Conservation (phyloP, 2,329 filamentous ascomycete genomes). For the Ascochyta viciae-villosae region DNA sequence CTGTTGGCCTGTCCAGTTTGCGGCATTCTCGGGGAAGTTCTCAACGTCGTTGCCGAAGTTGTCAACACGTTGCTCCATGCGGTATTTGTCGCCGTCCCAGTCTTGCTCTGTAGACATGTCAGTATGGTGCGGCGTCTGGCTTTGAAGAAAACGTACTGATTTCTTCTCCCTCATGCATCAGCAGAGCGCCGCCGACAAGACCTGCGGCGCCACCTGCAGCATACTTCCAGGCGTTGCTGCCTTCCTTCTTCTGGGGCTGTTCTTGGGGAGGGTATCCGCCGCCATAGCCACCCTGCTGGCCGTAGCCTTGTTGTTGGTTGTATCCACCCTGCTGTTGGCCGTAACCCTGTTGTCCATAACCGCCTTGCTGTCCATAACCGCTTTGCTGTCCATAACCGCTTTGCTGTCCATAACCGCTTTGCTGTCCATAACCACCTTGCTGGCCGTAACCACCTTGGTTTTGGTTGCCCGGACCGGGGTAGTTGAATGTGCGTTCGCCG, state of each 20-base stretch:
- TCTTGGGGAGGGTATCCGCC: constrained; percentile 14
- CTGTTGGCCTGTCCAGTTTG: constrained; percentile 32
- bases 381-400: constrained; percentile 22
- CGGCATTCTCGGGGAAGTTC: constrained; percentile 34
- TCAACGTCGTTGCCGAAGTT: constrained; percentile 28
- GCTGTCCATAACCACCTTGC: constrained; percentile 12
- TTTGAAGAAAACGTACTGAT: constrained; percentile 23
- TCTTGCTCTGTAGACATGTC: constrained; percentile 22
- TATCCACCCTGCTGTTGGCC: constrained; percentile 22
- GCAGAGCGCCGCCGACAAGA: constrained; percentile 31
- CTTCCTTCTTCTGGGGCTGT: constrained; percentile 27
- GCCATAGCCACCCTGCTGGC: constrained; percentile 25
- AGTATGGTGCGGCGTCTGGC: not conserved
- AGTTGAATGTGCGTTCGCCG: constrained; percentile 33
- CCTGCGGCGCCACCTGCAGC: constrained; percentile 34
- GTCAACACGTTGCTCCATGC: constrained; percentile 22
- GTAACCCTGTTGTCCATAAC: constrained; percentile 4
- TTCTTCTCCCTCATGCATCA: constrained; percentile 37
- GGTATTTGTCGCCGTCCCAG: constrained; percentile 27
- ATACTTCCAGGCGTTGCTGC: constrained; percentile 38
- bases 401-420: constrained; percentile 15
- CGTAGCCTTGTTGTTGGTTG: constrained; percentile 17
- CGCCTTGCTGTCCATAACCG: constrained; percentile 14
- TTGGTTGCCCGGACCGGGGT: constrained; percentile 22
- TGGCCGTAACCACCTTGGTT: constrained; percentile 26